Evolutionary conservation across 1,284 basidiomycete genomes (phyloP).

Genomic region (Boletus semigastroideus): DNA sequence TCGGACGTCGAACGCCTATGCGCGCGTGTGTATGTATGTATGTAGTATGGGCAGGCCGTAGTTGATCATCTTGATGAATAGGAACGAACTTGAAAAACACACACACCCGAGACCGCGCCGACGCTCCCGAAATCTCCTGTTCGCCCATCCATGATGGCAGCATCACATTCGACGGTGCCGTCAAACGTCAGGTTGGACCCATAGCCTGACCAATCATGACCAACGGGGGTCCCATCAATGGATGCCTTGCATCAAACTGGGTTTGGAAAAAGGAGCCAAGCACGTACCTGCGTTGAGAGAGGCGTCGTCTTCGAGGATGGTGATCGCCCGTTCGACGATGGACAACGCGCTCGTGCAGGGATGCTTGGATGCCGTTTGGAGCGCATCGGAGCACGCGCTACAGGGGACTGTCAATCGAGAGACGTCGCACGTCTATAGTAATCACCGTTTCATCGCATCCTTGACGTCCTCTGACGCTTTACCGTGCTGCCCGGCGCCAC

Average conservation of each 20-base stretch:
- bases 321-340: constrained; percentile 52
- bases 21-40: no score
- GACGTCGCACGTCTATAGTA: neutral
- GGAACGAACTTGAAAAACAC: constrained; percentile 8
- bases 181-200: constrained; percentile 73
- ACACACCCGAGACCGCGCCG: constrained; percentile 62
- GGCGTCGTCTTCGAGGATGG: constrained; percentile 57
- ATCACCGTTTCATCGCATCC: constrained; percentile 50
- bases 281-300: constrained; percentile 65
- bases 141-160: constrained; percentile 63
- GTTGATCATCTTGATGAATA: no score
- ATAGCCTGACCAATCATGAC: constrained; percentile 41
- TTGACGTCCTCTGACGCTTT: constrained; percentile 49
- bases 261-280: no score
- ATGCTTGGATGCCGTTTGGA: constrained; percentile 20
- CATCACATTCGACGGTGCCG: constrained; percentile 76
- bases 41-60: neutral
- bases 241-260: no score
- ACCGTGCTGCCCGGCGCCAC: constrained; percentile 63
- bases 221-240: no score
- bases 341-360: constrained; percentile 34
- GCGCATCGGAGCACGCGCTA: constrained; percentile 48
- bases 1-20: constrained; percentile 68
- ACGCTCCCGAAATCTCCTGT: constrained; percentile 62
- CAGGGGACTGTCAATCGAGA: constrained; percentile 1